These are phyloP conservation scores for Erysimum cheiri DNA, from an alignment of 441 rosid genomes.

Conservation along the genomic window DNA sequence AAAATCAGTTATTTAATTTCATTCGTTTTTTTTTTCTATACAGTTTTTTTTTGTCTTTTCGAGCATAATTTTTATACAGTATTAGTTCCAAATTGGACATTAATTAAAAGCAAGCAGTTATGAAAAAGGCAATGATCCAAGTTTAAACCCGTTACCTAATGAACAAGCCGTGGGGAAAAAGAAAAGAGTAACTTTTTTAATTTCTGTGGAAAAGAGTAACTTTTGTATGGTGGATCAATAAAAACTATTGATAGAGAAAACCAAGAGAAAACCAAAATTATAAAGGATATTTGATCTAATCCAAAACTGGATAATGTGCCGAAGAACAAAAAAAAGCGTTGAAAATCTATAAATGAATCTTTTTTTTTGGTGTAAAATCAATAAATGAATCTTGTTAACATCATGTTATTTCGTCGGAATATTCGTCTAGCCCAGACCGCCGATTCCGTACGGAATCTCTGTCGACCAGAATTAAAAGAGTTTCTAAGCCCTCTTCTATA, in stretches of 20 bases:
- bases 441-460: conserved; percentile 21
- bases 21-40: background rate
- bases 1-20: background rate
- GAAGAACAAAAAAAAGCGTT: background rate
- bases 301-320: conserved; percentile 34
- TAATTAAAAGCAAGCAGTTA: conserved; percentile 16
- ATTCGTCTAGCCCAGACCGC: background rate
- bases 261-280: conserved; percentile 16
- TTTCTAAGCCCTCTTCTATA: background rate
- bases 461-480: conserved; percentile 10
- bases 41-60: too few relatives aligned
- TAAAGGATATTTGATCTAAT: conserved; percentile 32
- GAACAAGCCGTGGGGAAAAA: conserved; percentile 30
- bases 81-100: conserved; percentile 7
- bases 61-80: background rate
- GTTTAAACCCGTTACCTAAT: conserved; percentile 11
- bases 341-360: conserved; percentile 14
- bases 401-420: conserved; percentile 19
- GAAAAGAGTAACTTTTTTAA: conserved; percentile 24
- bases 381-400: conserved; percentile 38
- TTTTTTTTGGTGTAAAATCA: background rate
- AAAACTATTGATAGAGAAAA: conserved; percentile 28
- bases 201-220: conserved; percentile 11
- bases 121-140: conserved; percentile 4
- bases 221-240: conserved; percentile 19